Conservation (phyloP, 345 rosid species). For the Sonneratia alba region DNA sequence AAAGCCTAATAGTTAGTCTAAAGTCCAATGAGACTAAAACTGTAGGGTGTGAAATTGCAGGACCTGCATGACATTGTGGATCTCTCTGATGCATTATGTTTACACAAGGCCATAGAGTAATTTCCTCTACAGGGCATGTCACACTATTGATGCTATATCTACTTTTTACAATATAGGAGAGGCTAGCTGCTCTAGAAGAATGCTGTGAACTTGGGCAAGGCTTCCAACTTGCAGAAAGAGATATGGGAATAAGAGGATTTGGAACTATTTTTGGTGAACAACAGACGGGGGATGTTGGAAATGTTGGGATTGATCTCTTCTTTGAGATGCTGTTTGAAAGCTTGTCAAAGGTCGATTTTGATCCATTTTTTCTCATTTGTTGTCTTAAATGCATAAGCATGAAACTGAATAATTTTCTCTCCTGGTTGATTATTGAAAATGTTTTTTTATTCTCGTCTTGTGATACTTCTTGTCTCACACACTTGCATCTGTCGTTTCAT, state of each 20-base stretch:
- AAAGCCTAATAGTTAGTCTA: background rate
- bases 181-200: conserved; percentile 86
- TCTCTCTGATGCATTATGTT: background rate
- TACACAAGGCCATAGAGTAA: background rate
- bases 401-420: background rate
- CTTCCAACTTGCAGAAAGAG: conserved; percentile 94
- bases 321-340: conserved; percentile 98
- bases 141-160: background rate
- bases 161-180: conserved; percentile 53
- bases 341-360: conserved; percentile 62
- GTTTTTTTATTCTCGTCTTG: background rate
- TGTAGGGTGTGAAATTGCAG: background rate
- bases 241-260: conserved; percentile 96
- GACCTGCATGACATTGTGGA: background rate
- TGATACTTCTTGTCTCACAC: conserved; percentile 1
- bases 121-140: background rate
- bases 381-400: background rate
- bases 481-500: conserved; percentile 14
- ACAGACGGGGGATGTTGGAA: conserved; percentile 97
- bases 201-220: conserved; percentile 95
- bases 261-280: conserved; percentile 97
- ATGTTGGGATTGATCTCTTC: conserved; percentile 88
- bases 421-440: background rate
- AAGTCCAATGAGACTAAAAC: background rate
- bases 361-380: conserved; percentile 1